These are phyloP conservation scores for Plasmodium relictum DNA, from an alignment of 169 alveolate genomes.

Conservation along the genomic window DNA sequence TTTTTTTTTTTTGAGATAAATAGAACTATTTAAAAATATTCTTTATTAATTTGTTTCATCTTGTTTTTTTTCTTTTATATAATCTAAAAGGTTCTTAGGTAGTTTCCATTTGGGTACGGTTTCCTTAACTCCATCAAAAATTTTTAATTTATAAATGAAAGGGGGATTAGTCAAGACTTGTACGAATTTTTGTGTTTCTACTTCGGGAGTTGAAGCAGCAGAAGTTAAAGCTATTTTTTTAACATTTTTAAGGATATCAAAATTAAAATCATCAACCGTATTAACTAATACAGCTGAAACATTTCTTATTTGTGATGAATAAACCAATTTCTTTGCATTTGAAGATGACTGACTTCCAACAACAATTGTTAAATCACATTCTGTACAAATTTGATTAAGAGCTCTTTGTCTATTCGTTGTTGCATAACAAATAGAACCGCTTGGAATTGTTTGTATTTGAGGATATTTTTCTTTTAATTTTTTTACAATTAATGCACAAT, in stretches of 20 bases:
- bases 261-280: conserved; percentile 80
- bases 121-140: conserved; percentile 83
- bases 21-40: neutral
- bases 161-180: conserved; percentile 78
- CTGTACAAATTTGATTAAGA: conserved; percentile 77
- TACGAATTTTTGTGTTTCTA: conserved; percentile 80
- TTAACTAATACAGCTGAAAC: conserved; percentile 80
- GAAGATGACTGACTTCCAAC: conserved; percentile 88
- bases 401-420: conserved; percentile 90
- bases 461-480: conserved; percentile 82
- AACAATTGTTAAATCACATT: conserved; percentile 82
- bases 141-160: conserved; percentile 62
- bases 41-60: neutral
- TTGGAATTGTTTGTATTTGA: conserved; percentile 86
- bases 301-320: conserved; percentile 81
- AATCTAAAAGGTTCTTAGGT: conserved; percentile 83
- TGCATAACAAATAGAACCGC: conserved; percentile 91
- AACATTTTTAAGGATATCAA: conserved; percentile 80
- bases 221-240: conserved; percentile 83
- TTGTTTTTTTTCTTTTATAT: conserved; percentile 79
- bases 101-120: conserved; percentile 88
- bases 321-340: conserved; percentile 86
- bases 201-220: conserved; percentile 91
- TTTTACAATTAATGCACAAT: conserved; percentile 83
- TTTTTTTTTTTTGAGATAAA: too few species aligned